Percentiles rank a stretch among this genome's conserved stretches.
These are phyloP conservation scores for Gracilaria domingensis DNA, from an alignment of 23 red algal genomes.

Conservation along the genomic window DNA sequence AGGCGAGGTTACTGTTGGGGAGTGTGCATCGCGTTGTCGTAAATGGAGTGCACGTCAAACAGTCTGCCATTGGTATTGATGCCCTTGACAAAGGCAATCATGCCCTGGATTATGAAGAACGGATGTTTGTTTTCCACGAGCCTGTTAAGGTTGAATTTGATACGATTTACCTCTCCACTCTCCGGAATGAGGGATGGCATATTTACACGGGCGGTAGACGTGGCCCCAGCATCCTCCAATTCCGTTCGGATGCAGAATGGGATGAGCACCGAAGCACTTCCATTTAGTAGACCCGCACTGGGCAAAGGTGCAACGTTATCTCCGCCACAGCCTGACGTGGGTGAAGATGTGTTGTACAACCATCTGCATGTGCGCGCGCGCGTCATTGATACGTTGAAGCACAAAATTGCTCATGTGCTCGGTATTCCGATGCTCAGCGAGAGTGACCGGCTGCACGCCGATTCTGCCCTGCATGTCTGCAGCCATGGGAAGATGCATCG, in stretches of 20 bases:
- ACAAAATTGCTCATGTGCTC: constrained; percentile 55
- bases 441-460: not conserved
- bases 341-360: not conserved
- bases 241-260: constrained; percentile 46
- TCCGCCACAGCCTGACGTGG: not conserved
- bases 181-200: constrained; percentile 45
- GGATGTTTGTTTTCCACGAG: constrained; percentile 21
- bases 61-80: constrained; percentile 68
- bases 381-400: constrained; percentile 2
- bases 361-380: not conserved
- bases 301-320: constrained; percentile 13
- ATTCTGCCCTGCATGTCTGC: not conserved
- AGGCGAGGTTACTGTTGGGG: not conserved
- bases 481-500: not conserved
- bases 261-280: not conserved
- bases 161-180: constrained; percentile 51
- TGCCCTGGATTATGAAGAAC: constrained; percentile 51
- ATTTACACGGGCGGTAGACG: constrained; percentile 4
- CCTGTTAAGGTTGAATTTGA: constrained; percentile 55
- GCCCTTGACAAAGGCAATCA: constrained; percentile 66
- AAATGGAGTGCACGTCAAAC: constrained; percentile 66
- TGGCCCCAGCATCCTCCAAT: constrained; percentile 37
- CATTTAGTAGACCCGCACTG: not conserved
- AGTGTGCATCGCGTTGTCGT: constrained; percentile 62
- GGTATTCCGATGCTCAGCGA: not conserved